These are phyloP conservation scores for Pseudopyricularia cyperi DNA, from an alignment of 2,329 filamentous ascomycete species.

Conservation along the genomic window DNA sequence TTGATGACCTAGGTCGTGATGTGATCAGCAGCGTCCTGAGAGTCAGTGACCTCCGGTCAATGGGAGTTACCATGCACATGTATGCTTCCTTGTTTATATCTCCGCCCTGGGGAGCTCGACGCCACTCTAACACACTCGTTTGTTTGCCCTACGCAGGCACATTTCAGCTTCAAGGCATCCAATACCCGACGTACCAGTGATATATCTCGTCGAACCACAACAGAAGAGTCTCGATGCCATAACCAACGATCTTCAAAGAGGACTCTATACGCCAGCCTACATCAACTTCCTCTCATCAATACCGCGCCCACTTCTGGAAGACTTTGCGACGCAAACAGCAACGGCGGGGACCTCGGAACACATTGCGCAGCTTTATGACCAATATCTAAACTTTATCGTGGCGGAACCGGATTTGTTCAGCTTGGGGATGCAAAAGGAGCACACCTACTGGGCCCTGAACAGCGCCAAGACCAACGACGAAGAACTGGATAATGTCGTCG, in stretches of 20 bases:
- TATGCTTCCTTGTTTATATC: constrained; percentile 24
- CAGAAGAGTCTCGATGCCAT: constrained; percentile 68
- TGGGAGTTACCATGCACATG: constrained; percentile 97
- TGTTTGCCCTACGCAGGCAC: constrained; percentile 38
- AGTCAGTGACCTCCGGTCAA: constrained; percentile 81
- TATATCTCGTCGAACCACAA: constrained; percentile 91
- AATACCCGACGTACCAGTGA: constrained; percentile 90
- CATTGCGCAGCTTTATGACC: constrained; percentile 87
- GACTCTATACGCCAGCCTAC: constrained; percentile 85
- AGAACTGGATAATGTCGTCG: constrained; percentile 74
- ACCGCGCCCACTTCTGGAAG: constrained; percentile 78
- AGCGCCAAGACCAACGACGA: constrained; percentile 84
- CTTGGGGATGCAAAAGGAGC: constrained; percentile 76
- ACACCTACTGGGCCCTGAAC: constrained; percentile 93
- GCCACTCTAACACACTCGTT: background rate
- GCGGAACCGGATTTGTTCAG: constrained; percentile 93
- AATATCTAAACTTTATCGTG: constrained; percentile 96
- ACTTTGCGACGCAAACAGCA: constrained; percentile 83
- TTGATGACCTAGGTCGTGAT: constrained; percentile 81
- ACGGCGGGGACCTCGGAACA: constrained; percentile 73
- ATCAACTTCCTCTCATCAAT: constrained; percentile 96
- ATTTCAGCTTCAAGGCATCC: constrained; percentile 71
- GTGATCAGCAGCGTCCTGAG: constrained; percentile 93
- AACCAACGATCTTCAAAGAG: constrained; percentile 72
- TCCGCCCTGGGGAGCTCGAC: background rate